Base-by-base conservation (phyloP, 1,284 basidiomycete genomes). In the Leccinum glutinopallens region DNA sequence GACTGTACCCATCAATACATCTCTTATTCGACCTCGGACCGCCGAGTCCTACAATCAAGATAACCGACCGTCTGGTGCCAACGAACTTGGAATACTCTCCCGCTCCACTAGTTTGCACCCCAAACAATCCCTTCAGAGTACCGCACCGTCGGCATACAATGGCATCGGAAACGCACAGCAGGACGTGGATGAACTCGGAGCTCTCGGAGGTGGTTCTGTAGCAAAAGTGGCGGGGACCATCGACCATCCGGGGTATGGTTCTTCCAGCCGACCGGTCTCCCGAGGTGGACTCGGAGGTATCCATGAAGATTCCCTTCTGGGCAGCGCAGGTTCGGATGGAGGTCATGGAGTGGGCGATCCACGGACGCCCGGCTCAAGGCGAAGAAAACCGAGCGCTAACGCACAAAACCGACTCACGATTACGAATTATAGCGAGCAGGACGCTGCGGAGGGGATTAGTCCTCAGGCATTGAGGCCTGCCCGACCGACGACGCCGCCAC, bases 351-450 rank as follows among this genome's bases (percentile, higher is more conserved):
- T 59, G 4, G 54, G 60, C 0, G 66, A 66, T 15, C n/a, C 63
- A 9, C 67, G 72, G 4, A 39, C 55, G 5, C 41, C 51, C 5
- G 39, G 35, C 17, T 22, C 39, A n/a, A 57, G 69, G 35, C 72
- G 67, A 61, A 71, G 73, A 49, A 70, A 67, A 59, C 71, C 67
- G 22, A 77, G 75, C 22, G 73, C 73, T 35, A 67, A 53, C 12
- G 68, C 67, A 13, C 70, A 69, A 56, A 77, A 78, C 58, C 67
- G 79, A 4, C 66, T 79, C 13, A 78, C 79, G 59, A 72, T 80
- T 33, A 72, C 75, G 33, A 80, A 79, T 61, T 67, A 69, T 33
- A 76, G 71, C 32, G 79, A 80, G 43, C 70, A 74, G 62, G 79
- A 80, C 13, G 66, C 70, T 10, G 75, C 64, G 33, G 76, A 74